These are phyloP conservation scores for Aaosphaeria pasadenensis DNA, from an alignment of 2,329 filamentous ascomycete genomes.

Conservation along the genomic window DNA sequence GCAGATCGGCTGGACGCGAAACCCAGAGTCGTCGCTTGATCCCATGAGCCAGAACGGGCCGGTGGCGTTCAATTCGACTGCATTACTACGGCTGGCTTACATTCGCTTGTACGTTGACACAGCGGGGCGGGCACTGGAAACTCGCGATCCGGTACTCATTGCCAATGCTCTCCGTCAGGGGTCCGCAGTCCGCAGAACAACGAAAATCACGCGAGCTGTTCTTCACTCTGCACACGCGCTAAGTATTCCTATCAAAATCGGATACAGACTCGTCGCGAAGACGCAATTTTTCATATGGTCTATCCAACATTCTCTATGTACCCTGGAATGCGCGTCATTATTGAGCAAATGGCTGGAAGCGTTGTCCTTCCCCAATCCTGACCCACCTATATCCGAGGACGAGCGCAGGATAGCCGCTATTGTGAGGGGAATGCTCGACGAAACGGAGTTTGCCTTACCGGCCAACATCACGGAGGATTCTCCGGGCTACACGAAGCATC, in stretches of 20 bases:
- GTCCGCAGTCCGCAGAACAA: constrained; percentile 57
- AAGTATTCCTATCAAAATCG: constrained; percentile 61
- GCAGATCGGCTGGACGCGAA: constrained; percentile 40
- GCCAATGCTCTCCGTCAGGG: constrained; percentile 59
- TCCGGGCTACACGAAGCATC: constrained; percentile 29
- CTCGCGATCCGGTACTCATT: constrained; percentile 60
- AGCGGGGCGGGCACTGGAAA: constrained; percentile 62
- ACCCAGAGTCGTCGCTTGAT: constrained; percentile 42
- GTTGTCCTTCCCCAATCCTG: constrained; percentile 25
- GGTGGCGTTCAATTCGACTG: constrained; percentile 65
- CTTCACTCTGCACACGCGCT: constrained; percentile 67
- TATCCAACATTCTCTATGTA: constrained; percentile 40
- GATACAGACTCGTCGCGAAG: constrained; percentile 38
- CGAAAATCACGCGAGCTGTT: constrained; percentile 61
- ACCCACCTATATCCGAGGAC: constrained; percentile 36
- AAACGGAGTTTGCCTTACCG: constrained; percentile 35
- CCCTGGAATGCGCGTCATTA: constrained; percentile 39
- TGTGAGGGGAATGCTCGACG: constrained; percentile 42
- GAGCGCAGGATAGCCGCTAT: constrained; percentile 36
- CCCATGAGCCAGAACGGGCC: constrained; percentile 57
- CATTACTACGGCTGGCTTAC: constrained; percentile 58
- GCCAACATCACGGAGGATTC: constrained; percentile 27
- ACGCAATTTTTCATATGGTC: constrained; percentile 41
- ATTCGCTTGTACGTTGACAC: constrained; percentile 66
- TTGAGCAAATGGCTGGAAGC: constrained; percentile 42